These are phyloP conservation scores for Diplodia seriata DNA, from an alignment of 2,329 filamentous ascomycete genomes.

Conservation along the genomic window DNA sequence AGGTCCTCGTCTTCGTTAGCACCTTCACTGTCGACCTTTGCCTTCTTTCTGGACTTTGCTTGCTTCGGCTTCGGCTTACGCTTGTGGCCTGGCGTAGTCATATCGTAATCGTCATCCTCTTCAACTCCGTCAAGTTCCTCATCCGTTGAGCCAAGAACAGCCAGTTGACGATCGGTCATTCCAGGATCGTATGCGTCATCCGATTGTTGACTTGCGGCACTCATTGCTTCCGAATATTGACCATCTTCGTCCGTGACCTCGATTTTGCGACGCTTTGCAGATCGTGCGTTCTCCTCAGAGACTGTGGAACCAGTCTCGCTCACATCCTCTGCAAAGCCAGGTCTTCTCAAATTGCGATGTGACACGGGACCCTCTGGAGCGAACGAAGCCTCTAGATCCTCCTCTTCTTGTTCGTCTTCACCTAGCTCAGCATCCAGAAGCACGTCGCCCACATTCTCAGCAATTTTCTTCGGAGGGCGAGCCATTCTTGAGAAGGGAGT, in stretches of 20 bases:
- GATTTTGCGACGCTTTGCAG: constrained; percentile 44
- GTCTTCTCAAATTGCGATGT: constrained; percentile 57
- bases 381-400: constrained; percentile 44
- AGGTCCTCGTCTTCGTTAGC: constrained; percentile 54
- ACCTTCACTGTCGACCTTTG: constrained; percentile 36
- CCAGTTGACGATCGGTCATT: constrained; percentile 49
- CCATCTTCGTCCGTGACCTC: constrained; percentile 24
- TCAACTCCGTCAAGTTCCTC: constrained; percentile 44
- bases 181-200: constrained; percentile 53
- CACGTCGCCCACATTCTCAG: constrained; percentile 76
- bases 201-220: constrained; percentile 44
- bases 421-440: constrained; percentile 84
- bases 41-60: constrained; percentile 36
- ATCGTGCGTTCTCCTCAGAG: constrained; percentile 23
- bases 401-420: constrained; percentile 52
- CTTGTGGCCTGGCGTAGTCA: constrained; percentile 49
- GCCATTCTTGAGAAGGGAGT: constrained; percentile 89
- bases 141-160: constrained; percentile 49
- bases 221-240: constrained; percentile 34
- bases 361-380: constrained; percentile 45
- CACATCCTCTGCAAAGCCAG: constrained; percentile 51
- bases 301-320: neutral
- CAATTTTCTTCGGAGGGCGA: constrained; percentile 64
- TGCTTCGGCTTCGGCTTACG: constrained; percentile 46
- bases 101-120: constrained; percentile 49